Base-by-base conservation (phyloP, 345 rosid genomes). In the Kandelia obovata region DNA sequence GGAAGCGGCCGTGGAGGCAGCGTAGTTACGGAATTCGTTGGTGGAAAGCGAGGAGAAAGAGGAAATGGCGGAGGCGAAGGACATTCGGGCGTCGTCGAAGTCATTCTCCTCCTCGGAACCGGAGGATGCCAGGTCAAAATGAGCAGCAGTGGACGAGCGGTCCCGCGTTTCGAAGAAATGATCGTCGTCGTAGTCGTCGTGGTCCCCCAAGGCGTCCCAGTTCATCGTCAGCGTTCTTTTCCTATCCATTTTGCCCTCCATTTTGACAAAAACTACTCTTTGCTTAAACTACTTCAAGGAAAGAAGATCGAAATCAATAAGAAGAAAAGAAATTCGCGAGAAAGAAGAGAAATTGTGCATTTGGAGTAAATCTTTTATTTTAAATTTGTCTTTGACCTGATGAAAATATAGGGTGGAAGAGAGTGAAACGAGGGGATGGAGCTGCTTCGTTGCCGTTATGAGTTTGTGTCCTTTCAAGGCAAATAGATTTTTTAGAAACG, bases 1-100 rank as follows among this genome's bases (percentile, higher is more conserved):
- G 10, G 78, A 66, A 62, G 70, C 58, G 35, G 82, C 51, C 0
- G 81, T 68, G 1, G 72, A 67, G 3, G 71, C 20, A 6, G 67
- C 46, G 57, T 71, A 64, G 57, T 57, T 76, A 0, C 81, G 83
- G 55, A 49, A 79, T 23, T 74, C 65, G 4, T 73, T 30, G 11
- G 62, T 72, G 27, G 37, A 34, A 34, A 34, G 37, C 9, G 37
- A 34, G 37, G 77, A 67, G 19, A 23, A 35, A 25, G 85, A 68
- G 16, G 96, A 79, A 1, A 74, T 79, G 65, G 89, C 65, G 51
- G 95, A 79, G 56, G 89, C 78, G 56, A 88, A 92, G 8, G 98
- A 95, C 77, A 84, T 52, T 1, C 99, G 87, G 4, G 87, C 74
- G 64, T 86, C 98, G 35, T 92, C 94, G 49, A 78, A 92, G 2